Percentiles rank a stretch among this genome's conserved stretches.
Evolutionary conservation across 1,284 basidiomycete species (phyloP).

Genomic region (Microbotryum saponariae): DNA sequence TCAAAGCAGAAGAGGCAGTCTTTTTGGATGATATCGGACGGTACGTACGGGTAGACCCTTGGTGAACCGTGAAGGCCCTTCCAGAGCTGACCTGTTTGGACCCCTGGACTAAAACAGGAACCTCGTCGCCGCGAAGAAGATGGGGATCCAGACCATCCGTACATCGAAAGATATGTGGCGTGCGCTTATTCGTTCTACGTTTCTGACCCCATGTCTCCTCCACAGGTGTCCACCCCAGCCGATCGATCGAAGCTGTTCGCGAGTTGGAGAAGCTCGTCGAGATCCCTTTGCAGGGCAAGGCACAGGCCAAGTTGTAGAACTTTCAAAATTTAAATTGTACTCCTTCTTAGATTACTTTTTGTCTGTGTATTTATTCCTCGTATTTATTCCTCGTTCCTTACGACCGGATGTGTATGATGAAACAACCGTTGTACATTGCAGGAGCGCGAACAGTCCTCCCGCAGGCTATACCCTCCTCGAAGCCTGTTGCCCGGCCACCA

Average conservation of each 20-base stretch:
- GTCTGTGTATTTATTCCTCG: too few relatives aligned
- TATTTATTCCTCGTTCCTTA: too few relatives aligned
- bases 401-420: too few relatives aligned
- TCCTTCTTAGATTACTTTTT: too few relatives aligned
- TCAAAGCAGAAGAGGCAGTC: slow-evolving; percentile 37
- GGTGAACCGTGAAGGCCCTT: neutral
- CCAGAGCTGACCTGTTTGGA: neutral
- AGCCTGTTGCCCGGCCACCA: slow-evolving; percentile 17
- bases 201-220: neutral
- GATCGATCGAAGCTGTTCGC: slow-evolving; percentile 10
- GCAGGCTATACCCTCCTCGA: slow-evolving; percentile 7
- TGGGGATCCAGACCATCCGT: slow-evolving; percentile 43
- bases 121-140: slow-evolving; percentile 38
- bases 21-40: slow-evolving; percentile 43
- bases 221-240: slow-evolving; percentile 12
- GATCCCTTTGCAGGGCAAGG: neutral
- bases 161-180: slow-evolving; percentile 10
- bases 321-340: too few relatives aligned
- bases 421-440: too few relatives aligned
- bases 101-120: slow-evolving; percentile 25
- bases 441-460: too few relatives aligned
- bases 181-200: neutral
- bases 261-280: slow-evolving; percentile 16
- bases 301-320: slow-evolving; percentile 18
- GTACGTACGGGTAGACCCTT: neutral